Conservation (phyloP, 805 yeast species). For the Geotrichum ghanense region DNA sequence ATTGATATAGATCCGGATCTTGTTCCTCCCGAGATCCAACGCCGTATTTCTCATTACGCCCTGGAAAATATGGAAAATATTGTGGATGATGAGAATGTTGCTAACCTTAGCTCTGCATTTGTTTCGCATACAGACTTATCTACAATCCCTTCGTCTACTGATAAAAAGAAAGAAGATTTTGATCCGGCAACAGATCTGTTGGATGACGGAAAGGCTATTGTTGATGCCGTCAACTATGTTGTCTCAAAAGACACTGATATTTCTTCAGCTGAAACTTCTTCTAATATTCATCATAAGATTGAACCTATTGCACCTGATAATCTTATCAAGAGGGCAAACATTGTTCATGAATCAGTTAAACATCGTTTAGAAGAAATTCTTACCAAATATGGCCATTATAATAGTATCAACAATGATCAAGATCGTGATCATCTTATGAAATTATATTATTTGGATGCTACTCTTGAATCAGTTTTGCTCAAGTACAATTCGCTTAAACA, state of each 20-base stretch:
- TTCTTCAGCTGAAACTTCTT: no score
- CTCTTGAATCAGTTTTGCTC: background rate
- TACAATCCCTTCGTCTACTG: no score
- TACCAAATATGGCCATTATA: background rate
- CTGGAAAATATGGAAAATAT: constrained; percentile 53
- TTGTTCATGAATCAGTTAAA: background rate
- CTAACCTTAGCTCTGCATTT: constrained; percentile 21
- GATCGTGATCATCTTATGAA: background rate
- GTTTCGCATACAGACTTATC: no score
- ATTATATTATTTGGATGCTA: background rate
- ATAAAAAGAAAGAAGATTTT: no score
- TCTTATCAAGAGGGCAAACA: background rate
- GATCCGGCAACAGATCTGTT: constrained; percentile 9
- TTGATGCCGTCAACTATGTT: background rate
- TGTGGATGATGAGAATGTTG: constrained; percentile 9
- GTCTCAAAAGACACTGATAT: background rate
- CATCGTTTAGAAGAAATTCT: background rate
- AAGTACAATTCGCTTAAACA: constrained; percentile 29
- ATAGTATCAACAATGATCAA: background rate
- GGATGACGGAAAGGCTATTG: constrained; percentile 16
- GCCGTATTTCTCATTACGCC: constrained; percentile 65
- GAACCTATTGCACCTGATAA: background rate
- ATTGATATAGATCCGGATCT: constrained; percentile 55
- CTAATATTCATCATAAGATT: no score
- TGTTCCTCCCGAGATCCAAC: constrained; percentile 51